Base-by-base conservation (phyloP, 805 yeast genomes). In the Priceomyces carsonii region DNA sequence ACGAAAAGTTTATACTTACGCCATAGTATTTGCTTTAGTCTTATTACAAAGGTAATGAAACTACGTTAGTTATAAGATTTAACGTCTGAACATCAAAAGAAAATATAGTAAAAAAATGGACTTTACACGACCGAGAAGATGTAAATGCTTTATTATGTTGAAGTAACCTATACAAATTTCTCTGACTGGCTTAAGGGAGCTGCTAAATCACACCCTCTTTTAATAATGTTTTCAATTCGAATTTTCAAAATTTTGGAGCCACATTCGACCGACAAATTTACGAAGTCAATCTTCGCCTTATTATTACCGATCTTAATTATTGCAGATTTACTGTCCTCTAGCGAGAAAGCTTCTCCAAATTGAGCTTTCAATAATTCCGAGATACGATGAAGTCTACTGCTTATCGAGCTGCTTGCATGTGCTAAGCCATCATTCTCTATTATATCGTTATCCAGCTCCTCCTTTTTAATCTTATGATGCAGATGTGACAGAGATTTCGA, bases 201-300 rank as follows among this genome's bases (percentile, higher is more conserved):
- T 2, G 87, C 93, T 29, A 93, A 66, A 26, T 77, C 85, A 35
- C 83, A 73, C 10, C 95, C 95, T 43, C 95, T 75, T 28, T 75
- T 78, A 40, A 93, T 63, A 14, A 91, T 82, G 45, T 85, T 90
- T 44, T 82, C 86, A 1, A 93, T 80, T 52, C 99, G 76, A 39
- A 87, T 91, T 45, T 79, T 79, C 37, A 93, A 63, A 1, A 89
- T 90, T 36, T 78, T 80, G 1, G 90, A 82, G 1, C 77, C 61
- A 52, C 97, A 87, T 3, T 53, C 59, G 1, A 91, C 95, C 4
- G 73, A 67, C 59, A 89, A 73, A 22, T 74, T 75, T 2, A 66
- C 53, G 47, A 82, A 86, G 45, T 82, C 75, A 12, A 93, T 76
- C 6, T 60, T 62, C 1, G 97, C 98, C 29, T 69, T 80, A 41